These are phyloP conservation scores for Phytophthora europaea DNA, from an alignment of 352 stramenopile genomes.

Conservation along the genomic window DNA sequence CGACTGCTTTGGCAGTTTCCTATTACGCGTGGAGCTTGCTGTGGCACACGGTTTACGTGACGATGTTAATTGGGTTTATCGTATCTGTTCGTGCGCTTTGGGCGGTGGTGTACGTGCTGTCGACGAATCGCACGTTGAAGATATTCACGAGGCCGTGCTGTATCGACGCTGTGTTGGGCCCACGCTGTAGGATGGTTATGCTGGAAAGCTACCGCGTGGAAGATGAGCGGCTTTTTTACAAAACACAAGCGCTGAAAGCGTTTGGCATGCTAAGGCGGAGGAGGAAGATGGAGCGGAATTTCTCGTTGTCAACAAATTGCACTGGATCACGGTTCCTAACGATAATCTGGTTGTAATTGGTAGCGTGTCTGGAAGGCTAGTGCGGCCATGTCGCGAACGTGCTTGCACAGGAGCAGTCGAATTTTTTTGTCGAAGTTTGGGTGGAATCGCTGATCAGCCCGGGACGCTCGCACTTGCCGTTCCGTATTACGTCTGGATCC, in stretches of 20 bases:
- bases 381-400: constrained; percentile 11
- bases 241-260: constrained; percentile 18
- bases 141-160: constrained; percentile 18
- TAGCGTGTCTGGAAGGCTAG: constrained; percentile 9
- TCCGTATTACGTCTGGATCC: constrained; percentile 18
- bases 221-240: constrained; percentile 19
- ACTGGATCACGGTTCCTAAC: constrained; percentile 10
- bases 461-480: neutral
- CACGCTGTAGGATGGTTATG: constrained; percentile 24
- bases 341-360: constrained; percentile 23
- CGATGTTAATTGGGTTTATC: constrained; percentile 27
- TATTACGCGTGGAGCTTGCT: constrained; percentile 39
- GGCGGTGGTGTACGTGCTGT: constrained; percentile 2
- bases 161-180: constrained; percentile 21
- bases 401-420: neutral
- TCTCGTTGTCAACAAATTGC: constrained; percentile 16
- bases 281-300: constrained; percentile 20
- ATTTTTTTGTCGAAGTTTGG: constrained; percentile 13
- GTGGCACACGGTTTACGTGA: constrained; percentile 22
- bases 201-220: constrained; percentile 20
- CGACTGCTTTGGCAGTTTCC: constrained; percentile 9
- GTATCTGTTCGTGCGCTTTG: constrained; percentile 6
- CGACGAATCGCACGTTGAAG: neutral
- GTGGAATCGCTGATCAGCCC: neutral
- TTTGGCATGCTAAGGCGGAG: constrained; percentile 27